A percentile compares a stretch with the other conserved stretches of the same genome.
Evolutionary conservation across 805 yeast genomes (phyloP).

Genomic region (Ogataea minuta): DNA sequence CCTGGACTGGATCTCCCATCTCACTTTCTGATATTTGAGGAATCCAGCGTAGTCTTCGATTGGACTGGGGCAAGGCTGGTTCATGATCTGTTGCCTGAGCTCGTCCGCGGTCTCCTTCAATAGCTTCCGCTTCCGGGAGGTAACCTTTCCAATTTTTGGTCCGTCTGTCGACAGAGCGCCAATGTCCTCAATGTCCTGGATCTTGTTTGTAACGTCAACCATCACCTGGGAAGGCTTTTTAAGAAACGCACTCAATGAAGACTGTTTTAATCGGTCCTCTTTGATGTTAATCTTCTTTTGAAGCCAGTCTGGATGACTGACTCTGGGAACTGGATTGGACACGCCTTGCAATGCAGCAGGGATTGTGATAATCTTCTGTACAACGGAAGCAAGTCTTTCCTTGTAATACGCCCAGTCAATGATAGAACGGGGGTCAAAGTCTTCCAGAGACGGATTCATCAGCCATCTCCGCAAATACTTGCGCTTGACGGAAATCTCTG

Average conservation of each 20-base stretch:
- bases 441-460: constrained; percentile 67
- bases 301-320: constrained; percentile 93
- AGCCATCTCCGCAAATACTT: constrained; percentile 84
- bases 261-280: constrained; percentile 72
- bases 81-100: constrained; percentile 43
- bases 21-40: constrained; percentile 74
- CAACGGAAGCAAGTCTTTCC: constrained; percentile 87
- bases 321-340: constrained; percentile 90
- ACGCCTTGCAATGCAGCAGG: constrained; percentile 95
- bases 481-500: constrained; percentile 69
- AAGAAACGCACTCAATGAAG: constrained; percentile 60
- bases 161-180: constrained; percentile 36
- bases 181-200: constrained; percentile 76
- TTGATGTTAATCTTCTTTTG: constrained; percentile 55
- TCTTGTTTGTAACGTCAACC: constrained; percentile 33
- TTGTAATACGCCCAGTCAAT: constrained; percentile 93
- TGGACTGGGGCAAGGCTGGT: constrained; percentile 63
- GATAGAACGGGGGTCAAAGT: constrained; percentile 83
- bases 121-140: constrained; percentile 44
- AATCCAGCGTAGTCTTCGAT: constrained; percentile 64
- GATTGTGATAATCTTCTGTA: constrained; percentile 91
- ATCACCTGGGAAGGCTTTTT: constrained; percentile 39
- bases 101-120: constrained; percentile 42
- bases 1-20: constrained; percentile 79
- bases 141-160: constrained; percentile 44